Conservation (phyloP, 139 green algal species). For the Picochlorum sp. region DNA sequence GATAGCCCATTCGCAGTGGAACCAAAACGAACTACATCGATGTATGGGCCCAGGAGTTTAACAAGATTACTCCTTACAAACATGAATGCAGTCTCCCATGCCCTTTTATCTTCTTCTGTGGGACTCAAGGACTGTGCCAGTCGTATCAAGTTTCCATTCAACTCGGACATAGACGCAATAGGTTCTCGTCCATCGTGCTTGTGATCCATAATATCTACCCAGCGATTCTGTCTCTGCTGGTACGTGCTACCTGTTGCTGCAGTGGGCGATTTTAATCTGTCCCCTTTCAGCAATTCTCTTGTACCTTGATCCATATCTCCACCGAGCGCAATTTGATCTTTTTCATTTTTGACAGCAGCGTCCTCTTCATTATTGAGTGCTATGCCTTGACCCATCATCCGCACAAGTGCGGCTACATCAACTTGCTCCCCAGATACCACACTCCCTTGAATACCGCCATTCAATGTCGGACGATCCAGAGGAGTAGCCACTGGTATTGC, state of each 20-base stretch:
- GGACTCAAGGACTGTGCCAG: constrained; percentile 33
- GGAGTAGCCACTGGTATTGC: too few relatives aligned
- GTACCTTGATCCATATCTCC: too few relatives aligned
- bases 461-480: too few relatives aligned
- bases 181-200: constrained; percentile 12
- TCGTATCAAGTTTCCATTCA: constrained; percentile 30
- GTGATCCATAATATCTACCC: constrained; percentile 21
- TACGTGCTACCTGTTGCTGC: too few relatives aligned
- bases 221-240: neutral
- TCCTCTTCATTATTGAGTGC: too few relatives aligned
- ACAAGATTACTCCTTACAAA: constrained; percentile 27
- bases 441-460: too few relatives aligned
- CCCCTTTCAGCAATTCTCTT: neutral
- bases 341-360: too few relatives aligned
- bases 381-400: too few relatives aligned
- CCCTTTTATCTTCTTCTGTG: constrained; percentile 29
- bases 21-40: constrained; percentile 49
- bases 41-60: constrained; percentile 24
- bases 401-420: too few relatives aligned
- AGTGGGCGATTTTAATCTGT: neutral
- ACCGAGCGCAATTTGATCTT: too few relatives aligned
- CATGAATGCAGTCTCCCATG: constrained; percentile 26
- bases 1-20: constrained; percentile 54
- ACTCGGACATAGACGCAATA: constrained; percentile 13
- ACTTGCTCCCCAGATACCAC: too few relatives aligned